Base-by-base conservation (phyloP, 1,284 basidiomycete genomes). In the Leccinum pachyderme region DNA sequence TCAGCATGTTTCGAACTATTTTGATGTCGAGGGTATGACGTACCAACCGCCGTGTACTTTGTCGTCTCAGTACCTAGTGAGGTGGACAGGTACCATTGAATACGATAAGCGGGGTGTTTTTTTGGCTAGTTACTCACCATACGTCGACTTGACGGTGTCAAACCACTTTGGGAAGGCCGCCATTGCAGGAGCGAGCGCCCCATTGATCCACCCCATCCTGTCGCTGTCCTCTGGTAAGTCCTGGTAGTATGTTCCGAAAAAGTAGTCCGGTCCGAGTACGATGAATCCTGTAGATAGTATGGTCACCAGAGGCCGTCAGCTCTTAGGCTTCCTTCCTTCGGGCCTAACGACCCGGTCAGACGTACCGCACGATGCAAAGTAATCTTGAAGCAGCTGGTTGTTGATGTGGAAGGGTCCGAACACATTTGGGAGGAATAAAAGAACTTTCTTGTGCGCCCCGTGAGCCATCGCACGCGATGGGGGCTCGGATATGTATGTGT, bases 401-500 rank as follows among this genome's bases (percentile, higher is more conserved):
- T 82, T 82, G 59, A 79, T 41, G 61, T 67, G 77, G 46, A 80
- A 63, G 2, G 78, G 72, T 2, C 81, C 78, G 45, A 61, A 83
- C 64, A 33, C 32, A 13, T 33, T 13, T 6, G 32, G 13, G 32
- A 33, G 13, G 32, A 33, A 32, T 13, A 32, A 6, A 2, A 32
- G 12, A 18, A 83, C 72, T 54, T 73, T 76, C 63, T 73, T 74
- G 31, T 47, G 51, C 2, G 47, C 4, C 5, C 48, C 51, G 2
- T 32, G 12, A 32, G 61, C 53, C 59, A 41, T 53, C 29, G 28
- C 55, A 27, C 13, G 31, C 31, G 29, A 46, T 13, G 24, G 58
- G 7, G 80, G 80, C 51, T 78, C 74, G 13, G 78, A 72, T 50
- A 83, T 59, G 60, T 84, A 83, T 1, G 81, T 83, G 15, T 74